phyloP scores from a whole-genome alignment of 1,139 yeast genomes.

The Candida sp. region DNA sequence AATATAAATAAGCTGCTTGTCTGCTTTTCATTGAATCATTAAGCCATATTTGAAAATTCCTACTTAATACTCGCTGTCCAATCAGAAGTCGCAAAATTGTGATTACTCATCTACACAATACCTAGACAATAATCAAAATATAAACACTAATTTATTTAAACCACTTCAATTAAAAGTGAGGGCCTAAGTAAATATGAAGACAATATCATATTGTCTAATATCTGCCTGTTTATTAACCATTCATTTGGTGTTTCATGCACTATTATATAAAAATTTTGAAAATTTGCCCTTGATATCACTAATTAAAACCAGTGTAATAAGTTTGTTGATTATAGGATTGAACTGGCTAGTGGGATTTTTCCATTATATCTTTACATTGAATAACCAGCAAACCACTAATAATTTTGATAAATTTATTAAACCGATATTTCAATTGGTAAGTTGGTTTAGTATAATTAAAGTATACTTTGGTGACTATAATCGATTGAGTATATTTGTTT shows the following conservation, averaged over 20 bases:
- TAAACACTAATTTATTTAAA: neutral
- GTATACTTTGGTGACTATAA: neutral
- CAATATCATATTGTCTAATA: neutral
- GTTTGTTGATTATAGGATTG: neutral
- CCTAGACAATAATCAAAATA: neutral
- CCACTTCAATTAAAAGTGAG: neutral
- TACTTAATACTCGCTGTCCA: too few relatives aligned
- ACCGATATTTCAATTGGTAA: neutral
- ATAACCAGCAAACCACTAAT: neutral
- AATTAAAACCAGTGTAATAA: neutral
- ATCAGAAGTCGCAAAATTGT: neutral
- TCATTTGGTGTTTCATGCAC: neutral
- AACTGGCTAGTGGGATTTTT: neutral
- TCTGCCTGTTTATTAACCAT: neutral
- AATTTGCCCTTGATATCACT: neutral
- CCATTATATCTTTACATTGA: neutral
- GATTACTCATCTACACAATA: neutral
- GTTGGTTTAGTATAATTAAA: neutral
- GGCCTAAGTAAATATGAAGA: neutral
- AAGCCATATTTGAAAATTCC: too few relatives aligned
- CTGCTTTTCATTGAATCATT: too few relatives aligned
- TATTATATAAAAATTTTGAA: neutral
- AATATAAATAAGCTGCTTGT: too few relatives aligned
- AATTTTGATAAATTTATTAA: neutral
- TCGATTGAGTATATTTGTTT: neutral